These are phyloP conservation scores for Andrographis paniculata DNA, from an alignment of 305 asterid species.

Conservation along the genomic window DNA sequence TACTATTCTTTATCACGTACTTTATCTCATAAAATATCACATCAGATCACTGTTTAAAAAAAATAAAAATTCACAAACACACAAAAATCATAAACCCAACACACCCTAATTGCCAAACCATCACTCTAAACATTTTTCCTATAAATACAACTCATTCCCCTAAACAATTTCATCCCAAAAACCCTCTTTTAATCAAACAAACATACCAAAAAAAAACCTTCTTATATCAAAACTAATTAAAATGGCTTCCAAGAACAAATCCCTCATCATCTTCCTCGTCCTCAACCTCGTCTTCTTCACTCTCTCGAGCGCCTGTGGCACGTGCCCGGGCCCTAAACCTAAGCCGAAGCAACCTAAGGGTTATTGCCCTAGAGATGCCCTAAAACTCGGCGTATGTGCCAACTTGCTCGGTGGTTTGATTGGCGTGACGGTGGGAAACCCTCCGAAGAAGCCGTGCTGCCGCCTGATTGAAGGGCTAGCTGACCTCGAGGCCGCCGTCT, in stretches of 20 bases:
- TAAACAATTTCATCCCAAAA: no score
- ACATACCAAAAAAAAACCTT: no score
- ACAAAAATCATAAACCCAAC: no score
- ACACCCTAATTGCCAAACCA: no score
- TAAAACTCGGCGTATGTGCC: neutral
- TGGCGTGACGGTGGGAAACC: neutral
- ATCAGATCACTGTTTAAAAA: no score
- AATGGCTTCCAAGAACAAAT: neutral
- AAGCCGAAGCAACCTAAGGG: neutral
- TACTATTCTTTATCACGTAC: no score
- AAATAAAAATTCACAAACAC: no score
- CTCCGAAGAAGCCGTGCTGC: neutral
- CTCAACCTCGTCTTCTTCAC: neutral
- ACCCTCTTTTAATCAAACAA: no score
- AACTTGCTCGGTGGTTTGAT: neutral
- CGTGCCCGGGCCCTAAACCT: neutral
- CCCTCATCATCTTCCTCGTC: neutral
- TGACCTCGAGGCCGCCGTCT: neutral
- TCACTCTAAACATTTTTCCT: no score
- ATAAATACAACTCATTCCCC: no score
- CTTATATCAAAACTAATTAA: no score
- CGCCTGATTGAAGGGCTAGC: neutral
- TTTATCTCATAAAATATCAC: no score
- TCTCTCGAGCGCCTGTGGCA: neutral
- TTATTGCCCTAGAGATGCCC: neutral